A percentile compares a stretch with the other conserved stretches of the same genome.
phyloP scores from a whole-genome alignment of 1,139 yeast species.

The Diutina neorugosa region DNA sequence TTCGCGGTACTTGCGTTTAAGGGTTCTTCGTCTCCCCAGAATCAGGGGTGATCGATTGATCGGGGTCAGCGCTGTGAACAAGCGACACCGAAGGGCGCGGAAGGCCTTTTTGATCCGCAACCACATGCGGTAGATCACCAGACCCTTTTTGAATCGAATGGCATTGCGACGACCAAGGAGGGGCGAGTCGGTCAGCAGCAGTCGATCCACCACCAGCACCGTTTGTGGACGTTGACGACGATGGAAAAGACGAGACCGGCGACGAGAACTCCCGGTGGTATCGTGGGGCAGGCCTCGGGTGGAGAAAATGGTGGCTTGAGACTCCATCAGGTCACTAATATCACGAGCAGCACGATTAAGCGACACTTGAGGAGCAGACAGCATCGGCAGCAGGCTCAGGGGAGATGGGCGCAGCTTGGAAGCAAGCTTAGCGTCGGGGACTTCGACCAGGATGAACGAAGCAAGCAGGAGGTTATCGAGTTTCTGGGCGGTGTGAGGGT shows the following conservation, averaged over 20 bases:
- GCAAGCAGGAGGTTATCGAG: conserved; percentile 6
- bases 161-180: conserved; percentile 18
- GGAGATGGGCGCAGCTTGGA: not conserved
- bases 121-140: conserved; percentile 17
- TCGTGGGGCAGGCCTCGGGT: conserved; percentile 15
- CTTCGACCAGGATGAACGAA: not conserved
- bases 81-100: not conserved
- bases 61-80: not conserved
- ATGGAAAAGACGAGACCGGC: not conserved
- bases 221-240: not conserved
- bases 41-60: not conserved
- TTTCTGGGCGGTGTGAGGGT: not conserved
- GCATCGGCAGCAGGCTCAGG: not conserved
- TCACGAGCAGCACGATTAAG: conserved; percentile 5
- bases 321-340: conserved; percentile 28
- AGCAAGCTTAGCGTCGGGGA: not conserved
- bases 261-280: not conserved
- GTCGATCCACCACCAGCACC: not conserved
- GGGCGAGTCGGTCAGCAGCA: not conserved
- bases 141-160: conserved; percentile 18
- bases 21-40: not conserved
- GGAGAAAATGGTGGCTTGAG: conserved; percentile 36
- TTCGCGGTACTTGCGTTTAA: not conserved
- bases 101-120: conserved; percentile 15
- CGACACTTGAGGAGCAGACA: not conserved